Evolutionary conservation across 2,329 filamentous ascomycete species (phyloP).

Genomic region (Aspergillus fijiensis): DNA sequence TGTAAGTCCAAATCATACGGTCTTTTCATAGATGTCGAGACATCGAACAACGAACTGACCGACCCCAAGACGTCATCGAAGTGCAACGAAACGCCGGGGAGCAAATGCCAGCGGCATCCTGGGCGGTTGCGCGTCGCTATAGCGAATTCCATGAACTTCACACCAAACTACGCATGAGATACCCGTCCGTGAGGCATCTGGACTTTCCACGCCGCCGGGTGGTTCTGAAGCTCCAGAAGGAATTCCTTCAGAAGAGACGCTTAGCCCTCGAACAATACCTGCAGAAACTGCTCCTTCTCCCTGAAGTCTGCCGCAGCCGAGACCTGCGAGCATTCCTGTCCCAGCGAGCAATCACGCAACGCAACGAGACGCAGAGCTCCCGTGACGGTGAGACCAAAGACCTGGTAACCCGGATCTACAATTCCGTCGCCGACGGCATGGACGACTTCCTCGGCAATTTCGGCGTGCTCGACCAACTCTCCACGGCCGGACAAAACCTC

Average conservation of each 20-base stretch:
- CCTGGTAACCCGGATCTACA: conserved; percentile 92
- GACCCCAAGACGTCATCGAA: conserved; percentile 70
- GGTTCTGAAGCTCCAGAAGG: conserved; percentile 94
- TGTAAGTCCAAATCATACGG: conserved; percentile 51
- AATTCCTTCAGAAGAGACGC: conserved; percentile 88
- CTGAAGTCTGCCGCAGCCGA: conserved; percentile 89
- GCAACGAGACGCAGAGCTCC: conserved; percentile 53
- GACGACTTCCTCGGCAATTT: conserved; percentile 97
- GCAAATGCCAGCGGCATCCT: conserved; percentile 93
- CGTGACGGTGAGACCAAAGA: conserved; percentile 68
- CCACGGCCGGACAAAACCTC: conserved; percentile 86
- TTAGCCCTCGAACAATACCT: conserved; percentile 83
- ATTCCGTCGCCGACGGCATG: conserved; percentile 96
- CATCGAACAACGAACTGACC: conserved; percentile 18
- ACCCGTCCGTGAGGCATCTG: conserved; percentile 81
- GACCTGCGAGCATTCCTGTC: conserved; percentile 92
- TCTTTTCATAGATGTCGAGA: not conserved
- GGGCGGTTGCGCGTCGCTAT: conserved; percentile 89
- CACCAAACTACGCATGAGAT: conserved; percentile 79
- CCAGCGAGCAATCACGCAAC: conserved; percentile 73
- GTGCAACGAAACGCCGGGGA: conserved; percentile 87
- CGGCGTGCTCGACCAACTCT: conserved; percentile 90
- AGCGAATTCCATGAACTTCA: conserved; percentile 97
- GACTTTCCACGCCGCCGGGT: conserved; percentile 91
- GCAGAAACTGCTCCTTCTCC: conserved; percentile 74